Evolutionary conservation across 23 red algal species (phyloP).

Genomic region (Cyanidioschyzon merolae): DNA sequence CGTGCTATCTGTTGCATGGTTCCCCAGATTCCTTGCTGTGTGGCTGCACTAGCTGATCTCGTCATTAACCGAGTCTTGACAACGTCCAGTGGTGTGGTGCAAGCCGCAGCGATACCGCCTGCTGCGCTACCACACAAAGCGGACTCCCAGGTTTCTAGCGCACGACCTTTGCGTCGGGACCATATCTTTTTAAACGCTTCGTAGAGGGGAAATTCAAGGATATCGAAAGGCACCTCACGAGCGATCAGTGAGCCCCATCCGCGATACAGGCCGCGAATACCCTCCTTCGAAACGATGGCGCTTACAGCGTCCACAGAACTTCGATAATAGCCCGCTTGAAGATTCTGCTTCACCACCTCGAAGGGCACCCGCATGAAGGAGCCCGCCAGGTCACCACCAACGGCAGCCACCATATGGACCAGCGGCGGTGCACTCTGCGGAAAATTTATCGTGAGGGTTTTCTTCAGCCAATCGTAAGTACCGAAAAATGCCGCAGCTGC

Average conservation of each 20-base stretch:
- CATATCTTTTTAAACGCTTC: constrained; percentile 65
- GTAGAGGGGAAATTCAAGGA: constrained; percentile 89
- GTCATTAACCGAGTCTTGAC: constrained; percentile 94
- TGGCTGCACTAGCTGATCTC: constrained; percentile 16
- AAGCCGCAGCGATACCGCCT: constrained; percentile 80
- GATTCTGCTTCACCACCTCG: constrained; percentile 86
- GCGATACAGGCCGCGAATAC: constrained; percentile 59
- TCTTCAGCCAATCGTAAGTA: constrained; percentile 74
- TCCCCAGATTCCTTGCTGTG: constrained; percentile 48
- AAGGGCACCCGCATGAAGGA: constrained; percentile 78
- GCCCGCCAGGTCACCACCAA: constrained; percentile 59
- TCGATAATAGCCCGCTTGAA: constrained; percentile 73
- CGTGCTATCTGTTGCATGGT: constrained; percentile 51
- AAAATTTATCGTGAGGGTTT: constrained; percentile 23
- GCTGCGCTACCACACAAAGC: constrained; percentile 61
- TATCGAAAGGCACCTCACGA: constrained; percentile 93
- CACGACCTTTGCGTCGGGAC: constrained; percentile 12
- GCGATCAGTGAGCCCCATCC: constrained; percentile 69
- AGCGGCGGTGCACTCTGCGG: constrained; percentile 20
- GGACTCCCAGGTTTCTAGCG: constrained; percentile 57
- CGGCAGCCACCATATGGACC: constrained; percentile 51
- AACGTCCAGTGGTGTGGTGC: constrained; percentile 92
- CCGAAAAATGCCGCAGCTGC: constrained; percentile 90
- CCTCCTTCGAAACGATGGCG: constrained; percentile 38
- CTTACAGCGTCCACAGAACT: constrained; percentile 40